Evolutionary conservation across 108 stramenopile species (phyloP), one percentile per base, ranked within the genome.

Genomic region (Cyclotella baltica): DNA sequence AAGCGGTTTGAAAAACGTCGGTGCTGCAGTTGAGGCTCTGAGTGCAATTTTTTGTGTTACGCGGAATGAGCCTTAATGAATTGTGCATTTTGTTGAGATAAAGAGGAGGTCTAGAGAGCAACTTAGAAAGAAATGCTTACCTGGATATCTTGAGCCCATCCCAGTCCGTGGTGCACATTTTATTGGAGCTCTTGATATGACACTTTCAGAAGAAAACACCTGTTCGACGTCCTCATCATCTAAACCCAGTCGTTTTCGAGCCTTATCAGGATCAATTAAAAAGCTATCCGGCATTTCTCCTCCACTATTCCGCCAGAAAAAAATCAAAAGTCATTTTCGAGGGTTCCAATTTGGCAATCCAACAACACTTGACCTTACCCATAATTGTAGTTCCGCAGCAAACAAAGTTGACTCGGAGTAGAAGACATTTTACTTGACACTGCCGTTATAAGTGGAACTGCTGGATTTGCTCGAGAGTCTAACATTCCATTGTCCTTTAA

Each of bases 311-410:
- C 18, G n/a, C 18, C n/a, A 2, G n/a, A 48, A 2, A n/a, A 6
- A 48, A 48, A 43, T 13, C 18, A 48, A 48, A 25, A 57, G 2
- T 23, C 18, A 53, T 27, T 22, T 57, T 57, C 13, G 27, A 28
- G 2, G 55, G 27, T 22, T 13, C 55, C 18, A 28, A 2, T 18
- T 20, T 27, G 22, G 22, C 11, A 57, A 25, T 1, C 22, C 3
- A 57, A 6, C 47, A 6, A 48, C n/a, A 1, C 47, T 48, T 48
- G 2, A 6, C 47, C 55, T 23, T 29, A 57, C 46, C 83, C 85
- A 70, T 95, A 95, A 56, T 95, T 95, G 75, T 95, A 95, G 75
- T 95, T 95, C 63, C 93, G 85, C 47, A 95, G 87, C 11, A 95
- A 68, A 20, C 88, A 81, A 23, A 95, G 76, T 62, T 92, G 88